A percentile compares a stretch with the other conserved stretches of the same genome.
Conservation (phyloP, 2,329 filamentous ascomycete species). For the Fusarium buxicola region DNA sequence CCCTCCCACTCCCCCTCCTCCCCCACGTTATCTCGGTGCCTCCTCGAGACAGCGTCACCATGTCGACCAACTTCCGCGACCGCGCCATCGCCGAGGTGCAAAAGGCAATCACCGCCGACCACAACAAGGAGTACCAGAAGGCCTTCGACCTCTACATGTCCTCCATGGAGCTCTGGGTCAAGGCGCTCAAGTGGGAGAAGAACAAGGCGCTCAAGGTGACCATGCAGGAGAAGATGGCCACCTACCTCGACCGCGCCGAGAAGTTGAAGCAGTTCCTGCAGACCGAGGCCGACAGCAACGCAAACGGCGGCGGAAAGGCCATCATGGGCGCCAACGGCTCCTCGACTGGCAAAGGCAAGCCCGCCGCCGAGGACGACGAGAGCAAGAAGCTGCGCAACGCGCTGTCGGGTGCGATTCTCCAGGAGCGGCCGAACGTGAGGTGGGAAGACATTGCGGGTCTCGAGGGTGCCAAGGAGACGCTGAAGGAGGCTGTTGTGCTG, state of each 20-base stretch:
- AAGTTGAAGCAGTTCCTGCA: conserved; percentile 95
- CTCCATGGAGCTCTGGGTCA: conserved; percentile 97
- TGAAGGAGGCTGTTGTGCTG: conserved; percentile 97
- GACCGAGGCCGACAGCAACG: conserved; percentile 78
- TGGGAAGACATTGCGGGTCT: conserved; percentile 99
- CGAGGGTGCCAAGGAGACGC: conserved; percentile 92
- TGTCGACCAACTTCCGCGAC: conserved; percentile 97
- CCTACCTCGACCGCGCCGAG: conserved; percentile 99
- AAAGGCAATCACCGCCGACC: conserved; percentile 97
- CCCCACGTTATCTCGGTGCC: conserved; percentile 31
- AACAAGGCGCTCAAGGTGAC: conserved; percentile 97
- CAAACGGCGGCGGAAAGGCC: conserved; percentile 71
- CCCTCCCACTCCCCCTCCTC: conserved; percentile 15
- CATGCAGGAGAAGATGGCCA: conserved; percentile 92
- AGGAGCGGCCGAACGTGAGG: conserved; percentile 94
- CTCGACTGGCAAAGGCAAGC: conserved; percentile 69
- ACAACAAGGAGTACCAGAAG: conserved; percentile 94
- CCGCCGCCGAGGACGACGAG: conserved; percentile 82
- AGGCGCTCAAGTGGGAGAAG: conserved; percentile 99
- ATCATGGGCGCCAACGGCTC: conserved; percentile 77
- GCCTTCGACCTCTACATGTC: conserved; percentile 97
- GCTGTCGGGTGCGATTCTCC: conserved; percentile 89
- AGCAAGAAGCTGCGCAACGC: conserved; percentile 95
- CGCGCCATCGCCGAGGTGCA: conserved; percentile 97
- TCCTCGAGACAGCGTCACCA: conserved; percentile 56